These are phyloP conservation scores for Melampsora larici-populina DNA, from an alignment of 1,284 basidiomycete species.

Conservation along the genomic window DNA sequence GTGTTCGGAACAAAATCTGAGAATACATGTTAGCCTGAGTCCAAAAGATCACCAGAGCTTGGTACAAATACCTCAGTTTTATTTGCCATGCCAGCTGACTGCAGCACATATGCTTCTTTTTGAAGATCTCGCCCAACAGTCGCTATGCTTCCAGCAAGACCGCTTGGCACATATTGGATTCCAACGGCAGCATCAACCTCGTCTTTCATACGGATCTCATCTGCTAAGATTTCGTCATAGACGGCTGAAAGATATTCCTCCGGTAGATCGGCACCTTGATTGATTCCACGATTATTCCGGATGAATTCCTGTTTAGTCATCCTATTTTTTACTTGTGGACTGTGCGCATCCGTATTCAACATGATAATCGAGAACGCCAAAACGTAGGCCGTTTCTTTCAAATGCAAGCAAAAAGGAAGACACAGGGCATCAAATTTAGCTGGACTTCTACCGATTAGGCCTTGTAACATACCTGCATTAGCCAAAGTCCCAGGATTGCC, in stretches of 20 bases:
- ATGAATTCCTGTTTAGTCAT: constrained; percentile 88
- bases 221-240: constrained; percentile 80
- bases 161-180: constrained; percentile 57
- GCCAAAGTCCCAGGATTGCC: constrained; percentile 80
- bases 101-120: constrained; percentile 86
- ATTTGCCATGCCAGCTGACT: constrained; percentile 89
- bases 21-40: background rate
- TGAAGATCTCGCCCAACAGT: constrained; percentile 87
- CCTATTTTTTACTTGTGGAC: constrained; percentile 78
- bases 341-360: constrained; percentile 94
- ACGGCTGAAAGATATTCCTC: constrained; percentile 74
- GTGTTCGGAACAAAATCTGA: constrained; percentile 79
- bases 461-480: constrained; percentile 55
- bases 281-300: constrained; percentile 91
- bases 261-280: constrained; percentile 79
- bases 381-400: constrained; percentile 80
- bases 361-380: constrained; percentile 89
- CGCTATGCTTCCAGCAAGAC: constrained; percentile 73
- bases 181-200: constrained; percentile 68
- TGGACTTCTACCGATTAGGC: background rate
- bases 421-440: too few species aligned
- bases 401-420: background rate
- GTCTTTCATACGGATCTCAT: constrained; percentile 97
- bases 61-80: constrained; percentile 73
- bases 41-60: background rate